Evolutionary conservation across 176 grass and related monocot species (phyloP).

Genomic region (Zoysia pacifica): DNA sequence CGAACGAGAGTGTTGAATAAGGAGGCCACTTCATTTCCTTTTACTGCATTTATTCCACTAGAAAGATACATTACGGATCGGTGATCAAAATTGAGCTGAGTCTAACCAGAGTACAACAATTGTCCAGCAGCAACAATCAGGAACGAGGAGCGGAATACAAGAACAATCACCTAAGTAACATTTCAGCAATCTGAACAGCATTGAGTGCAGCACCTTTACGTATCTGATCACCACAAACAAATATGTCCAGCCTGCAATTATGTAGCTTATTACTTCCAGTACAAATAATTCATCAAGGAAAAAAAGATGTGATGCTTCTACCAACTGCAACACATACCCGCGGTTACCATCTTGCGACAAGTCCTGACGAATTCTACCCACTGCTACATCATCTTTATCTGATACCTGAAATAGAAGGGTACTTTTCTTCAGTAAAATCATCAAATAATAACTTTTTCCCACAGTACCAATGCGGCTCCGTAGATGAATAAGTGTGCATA

Average conservation of each 20-base stretch:
- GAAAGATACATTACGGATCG: slow-evolving; percentile 23
- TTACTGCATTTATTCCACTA: slow-evolving; percentile 24
- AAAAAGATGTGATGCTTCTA: background rate
- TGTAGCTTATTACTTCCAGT: slow-evolving; percentile 25
- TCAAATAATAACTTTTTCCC: background rate
- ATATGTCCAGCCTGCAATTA: slow-evolving; percentile 81
- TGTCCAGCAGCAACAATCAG: slow-evolving; percentile 6
- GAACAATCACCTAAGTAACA: slow-evolving; percentile 63
- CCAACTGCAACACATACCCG: slow-evolving; percentile 53
- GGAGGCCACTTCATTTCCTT: background rate
- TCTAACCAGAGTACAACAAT: slow-evolving; percentile 16
- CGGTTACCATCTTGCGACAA: slow-evolving; percentile 78
- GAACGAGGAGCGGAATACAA: slow-evolving; percentile 4
- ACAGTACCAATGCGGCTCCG: background rate
- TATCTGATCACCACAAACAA: slow-evolving; percentile 97
- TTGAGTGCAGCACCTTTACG: slow-evolving; percentile 98
- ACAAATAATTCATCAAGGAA: slow-evolving; percentile 2
- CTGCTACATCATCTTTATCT: slow-evolving; percentile 87
- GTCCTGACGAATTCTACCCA: slow-evolving; percentile 91
- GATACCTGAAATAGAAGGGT: slow-evolving; percentile 60
- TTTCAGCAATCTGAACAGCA: slow-evolving; percentile 91
- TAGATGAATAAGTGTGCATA: background rate
- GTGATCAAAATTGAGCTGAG: slow-evolving; percentile 38
- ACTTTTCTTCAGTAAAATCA: background rate
- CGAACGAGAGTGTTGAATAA: background rate